Evolutionary conservation across 371 early-diverging fungal species (phyloP).

Genomic region (Lichtheimia corymbifera): DNA sequence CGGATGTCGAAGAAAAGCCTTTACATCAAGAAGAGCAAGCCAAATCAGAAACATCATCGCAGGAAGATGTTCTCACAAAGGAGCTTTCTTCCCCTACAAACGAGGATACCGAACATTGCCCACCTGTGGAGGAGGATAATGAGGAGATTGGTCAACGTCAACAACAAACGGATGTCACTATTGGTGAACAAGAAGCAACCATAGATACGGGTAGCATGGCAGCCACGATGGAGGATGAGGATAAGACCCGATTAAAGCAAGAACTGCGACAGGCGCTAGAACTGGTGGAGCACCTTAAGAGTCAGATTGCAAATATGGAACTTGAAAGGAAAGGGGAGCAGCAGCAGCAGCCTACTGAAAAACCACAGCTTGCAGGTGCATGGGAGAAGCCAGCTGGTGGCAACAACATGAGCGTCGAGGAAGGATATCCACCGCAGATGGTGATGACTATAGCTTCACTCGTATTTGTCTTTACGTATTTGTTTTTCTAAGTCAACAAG

Average conservation of each 20-base stretch:
- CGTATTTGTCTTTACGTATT: slow-evolving; percentile 49
- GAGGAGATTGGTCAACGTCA: not conserved
- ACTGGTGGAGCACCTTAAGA: not conserved
- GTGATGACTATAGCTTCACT: slow-evolving; percentile 40
- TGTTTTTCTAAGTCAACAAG: slow-evolving; percentile 42
- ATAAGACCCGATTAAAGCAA: slow-evolving; percentile 2
- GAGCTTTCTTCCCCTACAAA: too few species aligned
- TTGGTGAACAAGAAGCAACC: not conserved
- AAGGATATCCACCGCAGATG: slow-evolving; percentile 53
- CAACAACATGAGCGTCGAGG: slow-evolving; percentile 57
- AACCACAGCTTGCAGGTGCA: slow-evolving; percentile 25
- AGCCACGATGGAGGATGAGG: slow-evolving; percentile 4
- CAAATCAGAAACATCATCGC: too few species aligned
- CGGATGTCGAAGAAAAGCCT: too few species aligned
- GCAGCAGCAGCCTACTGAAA: not conserved
- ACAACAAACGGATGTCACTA: not conserved
- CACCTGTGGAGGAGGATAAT: too few species aligned
- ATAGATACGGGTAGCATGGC: not conserved
- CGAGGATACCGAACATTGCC: too few species aligned
- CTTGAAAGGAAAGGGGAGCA: not conserved
- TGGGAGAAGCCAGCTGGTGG: slow-evolving; percentile 24
- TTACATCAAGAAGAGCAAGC: too few species aligned
- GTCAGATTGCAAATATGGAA: not conserved
- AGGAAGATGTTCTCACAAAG: too few species aligned
- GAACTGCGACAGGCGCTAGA: not conserved